Evolutionary conservation across 352 stramenopile genomes (phyloP).

Genomic region (Phytopythium oedochilum): DNA sequence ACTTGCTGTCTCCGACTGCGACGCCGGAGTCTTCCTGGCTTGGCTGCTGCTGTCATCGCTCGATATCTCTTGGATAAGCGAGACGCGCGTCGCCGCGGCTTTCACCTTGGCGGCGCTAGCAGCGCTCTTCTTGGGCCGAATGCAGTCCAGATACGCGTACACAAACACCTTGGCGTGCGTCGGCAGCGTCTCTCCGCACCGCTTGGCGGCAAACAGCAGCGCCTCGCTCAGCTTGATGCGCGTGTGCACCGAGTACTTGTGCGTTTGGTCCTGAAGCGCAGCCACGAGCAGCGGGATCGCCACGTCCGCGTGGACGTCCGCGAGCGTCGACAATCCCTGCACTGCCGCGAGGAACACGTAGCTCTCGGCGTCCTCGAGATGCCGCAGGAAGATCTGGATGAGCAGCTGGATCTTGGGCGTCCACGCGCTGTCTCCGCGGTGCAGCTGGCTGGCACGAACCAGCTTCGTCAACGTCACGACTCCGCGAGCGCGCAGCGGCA

Average conservation of each 20-base stretch:
- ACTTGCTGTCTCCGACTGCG: background rate
- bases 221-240: conserved; percentile 85
- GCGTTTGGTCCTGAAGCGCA: conserved; percentile 27
- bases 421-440: conserved; percentile 40
- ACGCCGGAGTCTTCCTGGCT: background rate
- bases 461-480: conserved; percentile 75
- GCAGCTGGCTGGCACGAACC: conserved; percentile 46
- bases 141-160: conserved; percentile 77
- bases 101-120: conserved; percentile 9
- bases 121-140: conserved; percentile 30
- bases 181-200: conserved; percentile 67
- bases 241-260: conserved; percentile 41
- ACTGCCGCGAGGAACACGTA: conserved; percentile 85
- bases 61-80: conserved; percentile 56
- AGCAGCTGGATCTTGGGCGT: conserved; percentile 43
- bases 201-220: conserved; percentile 70
- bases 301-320: conserved; percentile 53
- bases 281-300: conserved; percentile 66
- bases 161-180: conserved; percentile 74
- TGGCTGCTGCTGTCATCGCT: background rate
- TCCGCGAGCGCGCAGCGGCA: conserved; percentile 69
- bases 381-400: conserved; percentile 48
- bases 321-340: conserved; percentile 58
- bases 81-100: conserved; percentile 22
- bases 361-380: conserved; percentile 70